Base-by-base conservation (phyloP, 371 early-diverging fungal species). In the Blakeslea trispora region DNA sequence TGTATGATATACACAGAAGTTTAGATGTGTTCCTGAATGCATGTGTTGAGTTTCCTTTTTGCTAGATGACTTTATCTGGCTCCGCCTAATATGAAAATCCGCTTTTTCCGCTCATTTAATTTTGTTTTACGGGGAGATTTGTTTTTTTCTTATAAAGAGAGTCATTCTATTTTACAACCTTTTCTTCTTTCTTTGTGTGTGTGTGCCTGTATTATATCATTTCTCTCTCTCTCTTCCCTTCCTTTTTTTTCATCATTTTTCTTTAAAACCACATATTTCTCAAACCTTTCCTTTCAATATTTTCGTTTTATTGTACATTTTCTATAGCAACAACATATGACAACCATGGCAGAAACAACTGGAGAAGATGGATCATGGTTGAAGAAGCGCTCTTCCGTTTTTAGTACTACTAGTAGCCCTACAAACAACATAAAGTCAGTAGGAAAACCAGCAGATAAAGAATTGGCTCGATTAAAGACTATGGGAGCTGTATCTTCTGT, bases 401-500 rank as follows among this genome's bases (percentile, higher is more conserved):
- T 63, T 24, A 58, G n/a, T 45, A 53, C 23, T 23, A 11, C 22
- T 18, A 28, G 28, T 22, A 23, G 28, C 39, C 17, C 23, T 18
- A 14, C 34, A 15, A 23, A 39, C 31, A 4, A 9, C 40, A 41
- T 52, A 22, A 64, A 64, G 51, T 45, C 42, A 13, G 66, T 65
- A 5, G 61, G 51, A 22, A 64, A 64, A 51, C 49, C 42, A 13
- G 66, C 60, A 5, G 61, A 65, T 37, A 65, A 65, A 53, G 66
- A 65, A 50, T 32, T 65, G 18, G 66, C 66, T 9, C 34, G 66
- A 44, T 37, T 65, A 19, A 65, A 65, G 35, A 65, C 50, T 28
- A 53, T 57, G 18, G 66, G 66, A 13, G 64, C 60, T 48, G 66
- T 65, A 32, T 61, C 61, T 40, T 60, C 66, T 23, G 61, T 65